Evolutionary conservation across 2,329 filamentous ascomycete genomes (phyloP).

Genomic region (Alternaria arborescens): DNA sequence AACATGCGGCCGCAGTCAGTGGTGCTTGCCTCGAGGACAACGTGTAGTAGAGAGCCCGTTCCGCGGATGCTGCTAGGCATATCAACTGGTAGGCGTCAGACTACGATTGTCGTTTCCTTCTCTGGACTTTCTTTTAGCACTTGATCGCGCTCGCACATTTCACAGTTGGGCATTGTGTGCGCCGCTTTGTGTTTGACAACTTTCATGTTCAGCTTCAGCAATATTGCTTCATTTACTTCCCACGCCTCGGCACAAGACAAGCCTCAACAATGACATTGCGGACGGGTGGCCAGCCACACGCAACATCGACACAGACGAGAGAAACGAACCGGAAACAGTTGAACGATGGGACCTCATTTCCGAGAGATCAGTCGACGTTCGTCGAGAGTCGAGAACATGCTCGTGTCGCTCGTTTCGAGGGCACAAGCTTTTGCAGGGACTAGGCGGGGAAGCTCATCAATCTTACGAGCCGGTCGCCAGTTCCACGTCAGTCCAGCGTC

Average conservation of each 20-base stretch:
- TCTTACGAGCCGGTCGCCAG: slow-evolving; percentile 6
- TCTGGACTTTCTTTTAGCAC: background rate
- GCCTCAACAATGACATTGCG: slow-evolving; percentile 1
- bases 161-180: background rate
- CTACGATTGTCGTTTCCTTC: background rate
- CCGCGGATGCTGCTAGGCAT: background rate
- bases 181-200: background rate
- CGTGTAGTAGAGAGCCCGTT: background rate
- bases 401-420: slow-evolving; percentile 4
- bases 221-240: slow-evolving; percentile 17
- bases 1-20: background rate
- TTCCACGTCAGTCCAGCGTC: background rate
- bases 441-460: slow-evolving; percentile 11
- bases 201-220: slow-evolving; percentile 8
- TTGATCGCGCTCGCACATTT: background rate
- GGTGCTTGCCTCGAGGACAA: background rate
- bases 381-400: slow-evolving; percentile 15
- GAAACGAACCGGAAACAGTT: slow-evolving; percentile 9
- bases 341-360: slow-evolving; percentile 20
- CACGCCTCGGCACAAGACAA: slow-evolving; percentile 7
- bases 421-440: slow-evolving; percentile 11
- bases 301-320: background rate
- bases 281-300: slow-evolving; percentile 3
- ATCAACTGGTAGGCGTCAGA: background rate
- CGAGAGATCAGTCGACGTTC: slow-evolving; percentile 14